Conservation (phyloP, 495 filamentous ascomycete genomes). For the Emericellopsis terricola region DNA sequence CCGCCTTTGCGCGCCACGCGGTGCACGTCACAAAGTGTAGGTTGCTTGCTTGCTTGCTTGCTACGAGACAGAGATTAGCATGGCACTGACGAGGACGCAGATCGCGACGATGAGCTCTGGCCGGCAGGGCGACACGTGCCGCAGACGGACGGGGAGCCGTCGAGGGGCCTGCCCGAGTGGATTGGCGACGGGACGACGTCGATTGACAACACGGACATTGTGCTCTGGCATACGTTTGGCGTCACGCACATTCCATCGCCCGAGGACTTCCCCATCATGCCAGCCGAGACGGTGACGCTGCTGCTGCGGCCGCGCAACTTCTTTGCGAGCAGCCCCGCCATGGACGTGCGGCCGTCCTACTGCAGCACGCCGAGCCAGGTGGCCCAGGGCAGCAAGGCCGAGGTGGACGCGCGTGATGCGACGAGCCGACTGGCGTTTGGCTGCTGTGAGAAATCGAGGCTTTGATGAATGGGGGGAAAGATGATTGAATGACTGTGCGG, state of each 20-base stretch:
- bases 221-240: constrained; percentile 95
- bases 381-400: constrained; percentile 25
- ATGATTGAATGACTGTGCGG: too few species aligned
- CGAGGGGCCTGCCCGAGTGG: neutral
- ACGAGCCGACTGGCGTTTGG: too few species aligned
- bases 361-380: constrained; percentile 56
- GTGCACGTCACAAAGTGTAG: neutral
- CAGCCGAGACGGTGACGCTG: constrained; percentile 60
- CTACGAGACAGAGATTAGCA: constrained; percentile 19
- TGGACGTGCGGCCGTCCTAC: constrained; percentile 77
- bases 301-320: constrained; percentile 76
- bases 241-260: constrained; percentile 83
- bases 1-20: neutral
- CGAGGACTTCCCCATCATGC: constrained; percentile 94
- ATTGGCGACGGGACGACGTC: constrained; percentile 40
- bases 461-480: too few species aligned
- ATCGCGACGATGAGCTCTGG: constrained; percentile 56
- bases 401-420: constrained; percentile 27
- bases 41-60: neutral
- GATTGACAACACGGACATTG: constrained; percentile 69
- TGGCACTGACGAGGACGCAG: constrained; percentile 27
- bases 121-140: constrained; percentile 44
- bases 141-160: neutral
- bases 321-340: constrained; percentile 65
- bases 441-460: too few species aligned